Base-by-base conservation (phyloP, 2,329 filamentous ascomycete species). In the Xylaria sp. region DNA sequence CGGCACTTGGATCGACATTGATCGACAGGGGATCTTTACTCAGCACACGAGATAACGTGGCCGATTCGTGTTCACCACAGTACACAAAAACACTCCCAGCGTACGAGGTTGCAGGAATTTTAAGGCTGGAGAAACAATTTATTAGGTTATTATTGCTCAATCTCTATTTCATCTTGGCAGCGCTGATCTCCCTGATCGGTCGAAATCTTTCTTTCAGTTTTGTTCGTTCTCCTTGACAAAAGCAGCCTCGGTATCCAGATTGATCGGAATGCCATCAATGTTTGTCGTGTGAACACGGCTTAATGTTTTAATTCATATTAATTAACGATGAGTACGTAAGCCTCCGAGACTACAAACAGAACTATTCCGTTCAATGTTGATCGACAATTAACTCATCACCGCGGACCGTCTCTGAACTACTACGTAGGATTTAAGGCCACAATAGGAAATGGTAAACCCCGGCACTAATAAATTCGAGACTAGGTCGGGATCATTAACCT, bases 1-100 rank as follows among this genome's bases (percentile, higher is more conserved):
- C 59, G 66, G 66, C n/a, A 69, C 47, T 66, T 58, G 53, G 66
- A 66, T 69, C 63, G 59, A 54, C 58, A 58, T 47, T 65, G 66
- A 69, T 69, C 66, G 47, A 60, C 63, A 69, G 63, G 63, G 53
- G 58, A 53, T 23, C 3, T 66, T 62, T 69, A 66, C 63, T 66
- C 59, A 63, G 53, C 63, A 55, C 4, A 57, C 9, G 23, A n/a
- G 25, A 57, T 47, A 61, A 13, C 51, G 51, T 47, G 53, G 44
- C 51, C 13, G 51, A 61, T 62, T 68, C 47, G 55, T 68, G 60
- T 40, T 35, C 48, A 50, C 53, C 16, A 18, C 27, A 54, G 5
- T 29, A 18, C 48, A 29, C 25, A 29, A 35, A 60, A 6, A 44
- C 2, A 44, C n/a, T 59, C 10, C 35, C 47, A 60, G 12, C n/a